Percentiles rank a stretch among this genome's conserved stretches.
Evolutionary conservation across 139 green algal species (phyloP).

Genomic region (Chlorella vulgaris): DNA sequence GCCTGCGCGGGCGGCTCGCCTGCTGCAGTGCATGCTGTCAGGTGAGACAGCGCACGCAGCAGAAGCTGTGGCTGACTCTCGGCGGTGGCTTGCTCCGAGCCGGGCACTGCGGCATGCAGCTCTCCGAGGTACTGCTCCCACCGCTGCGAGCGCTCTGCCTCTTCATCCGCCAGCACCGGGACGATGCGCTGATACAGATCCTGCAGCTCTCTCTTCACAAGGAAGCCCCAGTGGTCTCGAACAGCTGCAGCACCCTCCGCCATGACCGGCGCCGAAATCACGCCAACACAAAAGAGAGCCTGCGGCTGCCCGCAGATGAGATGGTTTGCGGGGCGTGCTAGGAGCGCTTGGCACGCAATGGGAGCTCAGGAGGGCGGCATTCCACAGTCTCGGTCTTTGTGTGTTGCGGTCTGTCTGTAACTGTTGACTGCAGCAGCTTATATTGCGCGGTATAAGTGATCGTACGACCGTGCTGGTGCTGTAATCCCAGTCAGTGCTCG

Average conservation of each 20-base stretch:
- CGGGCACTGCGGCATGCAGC: not conserved
- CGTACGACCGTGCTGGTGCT: too few relatives aligned
- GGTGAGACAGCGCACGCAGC: conserved; percentile 18
- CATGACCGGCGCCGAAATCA: not conserved
- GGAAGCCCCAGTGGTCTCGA: conserved; percentile 7
- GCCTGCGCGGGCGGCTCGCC: not conserved
- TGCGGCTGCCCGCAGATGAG: too few relatives aligned
- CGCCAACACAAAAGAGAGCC: too few relatives aligned
- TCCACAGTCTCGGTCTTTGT: not conserved
- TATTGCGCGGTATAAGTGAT: too few relatives aligned
- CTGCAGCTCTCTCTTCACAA: conserved; percentile 49
- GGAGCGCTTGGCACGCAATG: too few relatives aligned
- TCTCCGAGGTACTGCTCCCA: conserved; percentile 48
- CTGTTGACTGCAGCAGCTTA: too few relatives aligned
- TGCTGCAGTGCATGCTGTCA: not conserved
- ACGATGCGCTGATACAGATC: conserved; percentile 50
- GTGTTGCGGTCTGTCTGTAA: too few relatives aligned
- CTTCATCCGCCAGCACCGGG: conserved; percentile 61
- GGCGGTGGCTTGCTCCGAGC: not conserved
- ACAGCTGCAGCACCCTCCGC: not conserved
- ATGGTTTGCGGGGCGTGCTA: too few relatives aligned
- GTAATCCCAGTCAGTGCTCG: too few relatives aligned
- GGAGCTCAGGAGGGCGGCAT: not conserved
- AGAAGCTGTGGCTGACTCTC: conserved; percentile 13
- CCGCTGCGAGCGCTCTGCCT: conserved; percentile 55